Percentiles rank a stretch among this genome's conserved stretches.
Conservation (phyloP, 768 basidiomycete genomes). For the Mycena galericulata region DNA sequence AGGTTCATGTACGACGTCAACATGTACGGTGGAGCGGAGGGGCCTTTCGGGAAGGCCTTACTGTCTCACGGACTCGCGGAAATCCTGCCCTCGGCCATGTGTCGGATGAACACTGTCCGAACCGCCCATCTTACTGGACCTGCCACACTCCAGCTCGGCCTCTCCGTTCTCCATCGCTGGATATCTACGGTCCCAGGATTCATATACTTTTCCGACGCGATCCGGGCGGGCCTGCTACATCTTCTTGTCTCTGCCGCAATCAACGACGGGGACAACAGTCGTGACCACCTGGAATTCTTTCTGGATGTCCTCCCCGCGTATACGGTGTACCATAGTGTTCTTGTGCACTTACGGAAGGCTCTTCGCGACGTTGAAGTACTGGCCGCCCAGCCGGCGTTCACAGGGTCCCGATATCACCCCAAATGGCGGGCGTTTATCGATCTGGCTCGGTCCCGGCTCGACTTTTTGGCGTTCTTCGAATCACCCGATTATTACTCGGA, state of each 20-base stretch:
- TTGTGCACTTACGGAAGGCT: not conserved
- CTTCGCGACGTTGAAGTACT: not conserved
- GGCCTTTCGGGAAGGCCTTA: too few species aligned
- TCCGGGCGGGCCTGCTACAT: not conserved
- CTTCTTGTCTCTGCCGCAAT: not conserved
- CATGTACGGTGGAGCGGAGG: not conserved
- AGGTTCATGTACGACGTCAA: not conserved
- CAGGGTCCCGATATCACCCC: not conserved
- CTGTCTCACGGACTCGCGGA: not conserved
- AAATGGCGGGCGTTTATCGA: too few species aligned
- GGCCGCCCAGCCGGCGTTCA: not conserved
- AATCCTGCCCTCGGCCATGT: not conserved
- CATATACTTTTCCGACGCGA: not conserved
- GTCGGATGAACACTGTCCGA: not conserved
- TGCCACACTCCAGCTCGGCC: not conserved
- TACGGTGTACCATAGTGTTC: not conserved
- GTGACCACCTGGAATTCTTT: not conserved
- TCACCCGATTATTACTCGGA: not conserved
- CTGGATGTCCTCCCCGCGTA: not conserved
- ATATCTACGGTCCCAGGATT: not conserved
- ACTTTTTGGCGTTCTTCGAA: not conserved
- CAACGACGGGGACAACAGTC: not conserved
- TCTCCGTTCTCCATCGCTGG: not conserved
- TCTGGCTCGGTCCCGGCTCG: not conserved
- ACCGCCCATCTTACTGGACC: not conserved